Conservation (phyloP, 2,329 filamentous ascomycete species). For the Xenosphaeropsis pyriputrescens region DNA sequence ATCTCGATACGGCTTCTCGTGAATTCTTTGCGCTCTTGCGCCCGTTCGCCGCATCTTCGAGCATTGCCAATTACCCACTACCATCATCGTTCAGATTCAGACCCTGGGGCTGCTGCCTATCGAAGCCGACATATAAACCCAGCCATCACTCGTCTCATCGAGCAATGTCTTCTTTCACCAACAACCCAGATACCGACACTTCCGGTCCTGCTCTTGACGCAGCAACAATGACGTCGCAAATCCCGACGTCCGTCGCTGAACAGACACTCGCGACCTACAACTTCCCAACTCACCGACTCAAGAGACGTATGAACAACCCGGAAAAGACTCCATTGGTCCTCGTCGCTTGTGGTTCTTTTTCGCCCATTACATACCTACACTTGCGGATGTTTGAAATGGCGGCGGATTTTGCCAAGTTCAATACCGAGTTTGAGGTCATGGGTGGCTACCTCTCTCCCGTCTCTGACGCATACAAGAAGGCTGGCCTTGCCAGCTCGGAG, state of each 20-base stretch:
- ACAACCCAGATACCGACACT: too few relatives aligned
- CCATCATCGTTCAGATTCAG: too few relatives aligned
- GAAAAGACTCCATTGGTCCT: slow-evolving; percentile 48
- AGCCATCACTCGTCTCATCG: too few relatives aligned
- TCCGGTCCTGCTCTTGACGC: too few relatives aligned
- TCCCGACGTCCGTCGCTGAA: slow-evolving; percentile 5
- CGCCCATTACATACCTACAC: slow-evolving; percentile 62
- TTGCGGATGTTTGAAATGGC: slow-evolving; percentile 84
- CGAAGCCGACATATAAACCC: too few relatives aligned
- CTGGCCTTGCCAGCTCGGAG: slow-evolving; percentile 56
- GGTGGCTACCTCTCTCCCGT: slow-evolving; percentile 78
- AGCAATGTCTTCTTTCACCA: too few relatives aligned
- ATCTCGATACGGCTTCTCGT: too few relatives aligned
- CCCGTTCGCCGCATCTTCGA: too few relatives aligned
- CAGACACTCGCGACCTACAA: slow-evolving; percentile 27
- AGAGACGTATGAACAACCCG: slow-evolving; percentile 36
- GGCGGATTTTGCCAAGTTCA: slow-evolving; percentile 62
- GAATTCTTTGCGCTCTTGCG: too few relatives aligned
- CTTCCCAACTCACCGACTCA: slow-evolving; percentile 46
- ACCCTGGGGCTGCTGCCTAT: too few relatives aligned
- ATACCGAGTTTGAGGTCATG: slow-evolving; percentile 68
- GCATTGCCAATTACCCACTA: too few relatives aligned
- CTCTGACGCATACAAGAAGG: slow-evolving; percentile 56
- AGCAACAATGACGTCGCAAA: too few relatives aligned
- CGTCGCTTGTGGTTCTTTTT: slow-evolving; percentile 59